Conservation (phyloP, 192 early-diverging fungal species). For the Oehlia diaphana region DNA sequence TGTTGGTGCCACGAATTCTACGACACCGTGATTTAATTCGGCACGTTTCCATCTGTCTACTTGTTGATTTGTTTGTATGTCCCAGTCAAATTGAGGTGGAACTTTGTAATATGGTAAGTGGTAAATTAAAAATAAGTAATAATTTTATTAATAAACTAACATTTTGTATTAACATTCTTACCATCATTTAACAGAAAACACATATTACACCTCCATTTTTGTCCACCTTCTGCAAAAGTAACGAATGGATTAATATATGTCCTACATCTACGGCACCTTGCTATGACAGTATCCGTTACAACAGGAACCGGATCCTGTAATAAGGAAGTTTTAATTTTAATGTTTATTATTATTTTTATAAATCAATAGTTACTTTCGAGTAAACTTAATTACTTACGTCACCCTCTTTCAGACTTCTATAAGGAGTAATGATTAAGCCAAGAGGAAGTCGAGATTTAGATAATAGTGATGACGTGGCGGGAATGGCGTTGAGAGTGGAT, state of each 20-base stretch:
- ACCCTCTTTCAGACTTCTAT: constrained; percentile 66
- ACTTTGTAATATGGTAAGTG: constrained; percentile 39
- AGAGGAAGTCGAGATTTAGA: constrained; percentile 90
- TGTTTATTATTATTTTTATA: neutral
- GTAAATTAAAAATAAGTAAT: neutral
- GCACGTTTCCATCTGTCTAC: constrained; percentile 85
- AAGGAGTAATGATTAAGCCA: constrained; percentile 89
- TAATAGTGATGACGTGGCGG: constrained; percentile 77
- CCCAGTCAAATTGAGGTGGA: constrained; percentile 74
- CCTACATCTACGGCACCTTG: constrained; percentile 91
- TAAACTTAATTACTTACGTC: constrained; percentile 53
- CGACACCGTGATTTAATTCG: constrained; percentile 85
- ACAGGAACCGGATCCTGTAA: constrained; percentile 76
- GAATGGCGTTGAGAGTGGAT: constrained; percentile 87
- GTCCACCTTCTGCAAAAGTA: constrained; percentile 92
- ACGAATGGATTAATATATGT: constrained; percentile 98
- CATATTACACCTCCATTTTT: constrained; percentile 96
- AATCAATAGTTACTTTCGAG: neutral
- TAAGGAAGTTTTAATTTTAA: neutral
- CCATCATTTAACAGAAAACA: constrained; percentile 91
- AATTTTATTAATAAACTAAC: neutral
- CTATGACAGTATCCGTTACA: constrained; percentile 85
- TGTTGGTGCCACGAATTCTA: constrained; percentile 94
- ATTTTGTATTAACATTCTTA: constrained; percentile 30
- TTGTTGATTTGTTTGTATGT: constrained; percentile 72